Base-by-base conservation (phyloP, 2,329 filamentous ascomycete genomes). In the Fonsecaea monophora region DNA sequence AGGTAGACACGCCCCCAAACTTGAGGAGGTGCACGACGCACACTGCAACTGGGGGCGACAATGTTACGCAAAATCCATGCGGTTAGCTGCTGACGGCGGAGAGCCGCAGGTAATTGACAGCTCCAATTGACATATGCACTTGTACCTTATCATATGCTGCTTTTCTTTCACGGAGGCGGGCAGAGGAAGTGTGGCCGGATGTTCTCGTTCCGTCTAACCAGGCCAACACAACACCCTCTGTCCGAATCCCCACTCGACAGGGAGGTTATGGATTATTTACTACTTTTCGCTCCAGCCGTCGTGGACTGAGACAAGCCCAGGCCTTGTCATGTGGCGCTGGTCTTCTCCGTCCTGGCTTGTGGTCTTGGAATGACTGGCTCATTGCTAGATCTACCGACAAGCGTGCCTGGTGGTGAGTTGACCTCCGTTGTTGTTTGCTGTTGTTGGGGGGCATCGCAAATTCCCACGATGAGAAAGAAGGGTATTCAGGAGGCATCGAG, bases 71-170 rank as follows among this genome's bases (percentile, higher is more conserved):
- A 50, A 50, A 50, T 25, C 45, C 38, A 30, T 50, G 57, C 57
- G 45, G 21, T 15, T 60, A 53, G 59, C 53, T 35, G 59, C 59
- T 61, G 45, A 61, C 45, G 32, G 59, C 59, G 59, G 59, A 61
- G 45, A 61, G 59, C 59, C 59, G 59, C 59, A 54, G 48, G 59
- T 40, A 42, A 18, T 53, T 53, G 53, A 55, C 25, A 50, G 45
- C 45, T 50, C 45, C 45, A 25, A 25, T 50, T 21, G 45, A 50
- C 45, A 50, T 13, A 55, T n/a, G 53, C 13, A 55, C 53, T 35
- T n/a, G 53, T 55, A 35, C 45, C 45, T 50, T 6, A 25, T 50
- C 18, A 50, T 50, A 18, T 3, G 10, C 45, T n/a, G 15, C 25
- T 25, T 50, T 21, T 3, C 25, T 50, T 50, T 3, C 18, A 25